Evolutionary conservation across 352 stramenopile species (phyloP).

Genomic region (Phytopythium aichiense): DNA sequence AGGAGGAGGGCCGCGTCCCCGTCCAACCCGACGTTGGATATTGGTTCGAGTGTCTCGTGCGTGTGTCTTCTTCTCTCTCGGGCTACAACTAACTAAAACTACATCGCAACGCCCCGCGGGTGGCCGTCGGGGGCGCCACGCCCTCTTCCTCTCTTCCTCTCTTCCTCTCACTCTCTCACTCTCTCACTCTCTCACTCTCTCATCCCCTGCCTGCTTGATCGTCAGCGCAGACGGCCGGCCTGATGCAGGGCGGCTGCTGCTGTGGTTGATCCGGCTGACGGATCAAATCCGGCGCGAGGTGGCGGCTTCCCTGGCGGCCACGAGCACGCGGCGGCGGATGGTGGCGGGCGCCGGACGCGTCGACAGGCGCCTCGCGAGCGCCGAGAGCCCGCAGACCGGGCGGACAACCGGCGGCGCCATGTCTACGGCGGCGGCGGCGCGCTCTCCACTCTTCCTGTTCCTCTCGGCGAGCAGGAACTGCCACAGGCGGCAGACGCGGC

Average conservation of each 20-base stretch:
- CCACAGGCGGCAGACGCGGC: constrained; percentile 80
- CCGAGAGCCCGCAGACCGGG: constrained; percentile 3
- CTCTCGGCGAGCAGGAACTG: constrained; percentile 40
- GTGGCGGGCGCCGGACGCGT: neutral
- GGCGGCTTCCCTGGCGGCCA: constrained; percentile 5
- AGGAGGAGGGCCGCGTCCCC: neutral
- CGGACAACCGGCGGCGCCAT: neutral
- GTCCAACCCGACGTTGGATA: neutral
- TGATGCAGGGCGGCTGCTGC: neutral
- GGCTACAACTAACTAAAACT: neutral
- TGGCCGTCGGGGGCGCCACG: neutral
- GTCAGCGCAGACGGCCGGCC: neutral
- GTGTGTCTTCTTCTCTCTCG: neutral
- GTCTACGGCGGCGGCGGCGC: neutral
- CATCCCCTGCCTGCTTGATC: neutral
- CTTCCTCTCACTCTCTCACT: no score
- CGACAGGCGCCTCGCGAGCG: constrained; percentile 1
- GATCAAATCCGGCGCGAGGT: constrained; percentile 1
- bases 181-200: no score
- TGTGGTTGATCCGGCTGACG: neutral
- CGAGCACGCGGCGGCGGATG: constrained; percentile 5
- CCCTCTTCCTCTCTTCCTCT: neutral
- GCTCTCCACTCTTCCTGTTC: neutral
- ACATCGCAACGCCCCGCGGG: neutral
- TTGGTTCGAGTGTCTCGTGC: neutral